Conservation (phyloP, 352 stramenopile genomes). For the Phytopythium chamaehyphon region DNA sequence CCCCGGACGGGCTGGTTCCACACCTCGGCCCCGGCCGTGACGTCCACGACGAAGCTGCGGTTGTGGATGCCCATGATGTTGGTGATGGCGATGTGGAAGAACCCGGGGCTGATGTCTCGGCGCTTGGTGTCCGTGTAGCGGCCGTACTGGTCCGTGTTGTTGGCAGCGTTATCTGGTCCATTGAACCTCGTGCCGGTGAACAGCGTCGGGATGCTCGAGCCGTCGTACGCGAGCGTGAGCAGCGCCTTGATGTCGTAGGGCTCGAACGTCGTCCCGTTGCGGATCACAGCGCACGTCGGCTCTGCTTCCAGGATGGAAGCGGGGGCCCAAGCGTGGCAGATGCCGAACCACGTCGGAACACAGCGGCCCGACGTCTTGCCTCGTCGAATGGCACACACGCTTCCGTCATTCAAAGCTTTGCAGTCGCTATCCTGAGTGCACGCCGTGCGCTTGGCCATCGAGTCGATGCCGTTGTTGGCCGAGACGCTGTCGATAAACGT, state of each 20-base stretch:
- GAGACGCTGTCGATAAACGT: slow-evolving; percentile 46
- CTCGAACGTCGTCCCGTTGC: slow-evolving; percentile 50
- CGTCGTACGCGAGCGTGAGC: slow-evolving; percentile 47
- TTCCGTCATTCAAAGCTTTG: slow-evolving; percentile 26
- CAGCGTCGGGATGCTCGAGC: slow-evolving; percentile 39
- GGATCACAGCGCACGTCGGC: slow-evolving; percentile 36
- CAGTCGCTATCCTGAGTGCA: slow-evolving; percentile 33
- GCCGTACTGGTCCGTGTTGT: slow-evolving; percentile 46
- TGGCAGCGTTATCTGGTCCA: slow-evolving; percentile 28
- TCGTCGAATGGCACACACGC: slow-evolving; percentile 36
- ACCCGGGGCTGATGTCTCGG: slow-evolving; percentile 42
- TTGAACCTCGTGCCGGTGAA: slow-evolving; percentile 57
- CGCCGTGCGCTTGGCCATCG: slow-evolving; percentile 16
- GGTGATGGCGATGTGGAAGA: slow-evolving; percentile 46
- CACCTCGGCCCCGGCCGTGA: slow-evolving; percentile 49
- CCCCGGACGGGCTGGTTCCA: slow-evolving; percentile 56
- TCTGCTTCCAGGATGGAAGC: slow-evolving; percentile 47
- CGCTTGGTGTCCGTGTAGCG: slow-evolving; percentile 34
- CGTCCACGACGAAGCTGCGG: slow-evolving; percentile 46
- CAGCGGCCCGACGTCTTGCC: slow-evolving; percentile 29
- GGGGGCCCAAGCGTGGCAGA: slow-evolving; percentile 59
- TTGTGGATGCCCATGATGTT: slow-evolving; percentile 55
- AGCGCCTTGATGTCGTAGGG: slow-evolving; percentile 60
- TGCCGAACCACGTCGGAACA: slow-evolving; percentile 56
- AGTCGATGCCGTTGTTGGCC: slow-evolving; percentile 39